Base-by-base conservation (phyloP, 2,329 filamentous ascomycete species). In the Aspergillus luchuensis region DNA sequence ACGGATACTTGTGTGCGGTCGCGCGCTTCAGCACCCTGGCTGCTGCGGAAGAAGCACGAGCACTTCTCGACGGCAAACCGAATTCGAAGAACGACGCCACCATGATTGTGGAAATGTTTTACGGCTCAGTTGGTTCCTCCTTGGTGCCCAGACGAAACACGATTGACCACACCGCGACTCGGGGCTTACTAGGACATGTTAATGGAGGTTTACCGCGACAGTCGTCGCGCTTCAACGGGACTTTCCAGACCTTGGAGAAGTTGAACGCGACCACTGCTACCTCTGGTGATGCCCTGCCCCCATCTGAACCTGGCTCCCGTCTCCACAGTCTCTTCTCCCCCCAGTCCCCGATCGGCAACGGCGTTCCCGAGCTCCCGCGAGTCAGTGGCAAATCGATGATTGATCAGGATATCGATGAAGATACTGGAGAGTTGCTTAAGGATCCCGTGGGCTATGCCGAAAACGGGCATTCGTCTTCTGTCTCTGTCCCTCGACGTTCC, bases 401-500 rank as follows among this genome's bases (percentile, higher is more conserved):
- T 70, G 84, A 85, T 64, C 84, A 88, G 68, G 85, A 88, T 69
- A 81, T 80, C 8, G 86, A 88, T 60, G 86, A 88, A 60, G 86
- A 88, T 66, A 87, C 86, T 3, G 84, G 84, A 10, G 83, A 85
- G 57, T 70, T 89, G 38, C 80, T 89, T 56, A 86, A 87, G 61
- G 86, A 89, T 69, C 85, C 86, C 1, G 79, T 88, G 59, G 86
- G 84, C 8, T 89, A 87, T 67, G 91, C 90, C 8, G 89, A 93
- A 69, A 91, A 87, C 69, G 89, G 87, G 2, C 80, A 85, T 57
- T 78, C 79, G 13, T 70, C 69, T 45, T 76, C 74, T 54, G 68
- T 71, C 43, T 70, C 69, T 11, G 70, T 70, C 49, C 78, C 83
- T 61, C 88, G 91, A 57, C 87, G 88, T 65, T 85, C 87, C 41